phyloP scores from a whole-genome alignment of 352 stramenopile genomes.

The Pythium brassicae region DNA sequence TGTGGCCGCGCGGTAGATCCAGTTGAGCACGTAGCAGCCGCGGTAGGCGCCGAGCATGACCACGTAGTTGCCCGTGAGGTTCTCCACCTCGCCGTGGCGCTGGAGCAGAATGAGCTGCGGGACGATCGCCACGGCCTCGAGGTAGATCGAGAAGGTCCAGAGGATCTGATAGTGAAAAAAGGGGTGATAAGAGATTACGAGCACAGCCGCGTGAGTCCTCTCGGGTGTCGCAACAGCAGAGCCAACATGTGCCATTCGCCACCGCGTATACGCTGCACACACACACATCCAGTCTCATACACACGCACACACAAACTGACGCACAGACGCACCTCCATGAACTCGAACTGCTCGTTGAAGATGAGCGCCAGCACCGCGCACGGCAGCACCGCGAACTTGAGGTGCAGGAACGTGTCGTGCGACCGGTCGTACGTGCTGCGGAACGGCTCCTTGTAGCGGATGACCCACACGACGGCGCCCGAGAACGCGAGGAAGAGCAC shows the following conservation, averaged over 20 bases:
- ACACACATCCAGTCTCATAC: neutral
- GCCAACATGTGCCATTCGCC: too few relatives aligned
- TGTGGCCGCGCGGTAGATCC: conserved; percentile 96
- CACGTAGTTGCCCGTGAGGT: conserved; percentile 99
- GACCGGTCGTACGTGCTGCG: conserved; percentile 97
- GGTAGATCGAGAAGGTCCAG: conserved; percentile 99
- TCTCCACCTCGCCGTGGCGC: conserved; percentile 97
- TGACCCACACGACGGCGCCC: conserved; percentile 97
- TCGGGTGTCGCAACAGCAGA: too few relatives aligned
- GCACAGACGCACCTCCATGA: conserved; percentile 65
- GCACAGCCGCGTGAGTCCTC: too few relatives aligned
- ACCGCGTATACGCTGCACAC: too few relatives aligned
- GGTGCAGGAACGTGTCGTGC: conserved; percentile 99
- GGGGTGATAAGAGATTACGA: too few relatives aligned
- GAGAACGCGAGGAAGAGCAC: conserved; percentile 97
- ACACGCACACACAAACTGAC: conserved; percentile 8
- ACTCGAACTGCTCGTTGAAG: conserved; percentile 91
- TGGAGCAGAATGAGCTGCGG: conserved; percentile 99
- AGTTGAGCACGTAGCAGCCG: conserved; percentile 99
- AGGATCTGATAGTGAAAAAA: conserved; percentile 84
- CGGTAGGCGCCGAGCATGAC: conserved; percentile 98
- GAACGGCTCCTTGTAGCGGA: conserved; percentile 95
- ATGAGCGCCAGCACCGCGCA: conserved; percentile 95
- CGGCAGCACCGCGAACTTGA: conserved; percentile 96
- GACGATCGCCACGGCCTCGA: conserved; percentile 98